These are phyloP conservation scores for Mycena rebaudengoi DNA, from an alignment of 768 basidiomycete species.

Conservation along the genomic window DNA sequence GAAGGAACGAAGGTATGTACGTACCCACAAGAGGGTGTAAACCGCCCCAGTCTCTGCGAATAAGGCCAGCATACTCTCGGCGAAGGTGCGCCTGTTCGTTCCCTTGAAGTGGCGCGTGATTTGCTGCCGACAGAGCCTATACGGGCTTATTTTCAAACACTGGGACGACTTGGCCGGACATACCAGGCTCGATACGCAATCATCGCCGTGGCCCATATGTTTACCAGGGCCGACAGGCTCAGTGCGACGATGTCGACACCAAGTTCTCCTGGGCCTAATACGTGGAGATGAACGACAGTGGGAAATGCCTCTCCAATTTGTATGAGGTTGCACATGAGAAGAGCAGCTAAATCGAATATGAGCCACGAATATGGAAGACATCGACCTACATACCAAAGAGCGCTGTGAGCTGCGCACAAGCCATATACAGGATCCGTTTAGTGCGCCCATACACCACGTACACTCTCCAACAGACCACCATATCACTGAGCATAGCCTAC, in stretches of 20 bases:
- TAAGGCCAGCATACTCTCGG: slow-evolving; percentile 7
- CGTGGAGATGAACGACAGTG: background rate
- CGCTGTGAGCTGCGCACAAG: background rate
- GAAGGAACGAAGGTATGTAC: background rate
- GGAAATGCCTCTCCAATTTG: slow-evolving; percentile 14
- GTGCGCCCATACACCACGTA: background rate
- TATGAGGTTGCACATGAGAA: slow-evolving; percentile 5
- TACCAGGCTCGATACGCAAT: slow-evolving; percentile 10
- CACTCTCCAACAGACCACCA: slow-evolving; percentile 2
- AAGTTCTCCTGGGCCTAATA: background rate
- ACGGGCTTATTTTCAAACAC: background rate
- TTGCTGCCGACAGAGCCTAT: background rate
- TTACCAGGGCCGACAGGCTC: background rate
- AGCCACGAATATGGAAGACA: background rate
- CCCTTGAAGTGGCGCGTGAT: background rate
- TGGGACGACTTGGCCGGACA: background rate
- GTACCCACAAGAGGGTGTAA: slow-evolving; percentile 14
- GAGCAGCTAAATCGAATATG: slow-evolving; percentile 23
- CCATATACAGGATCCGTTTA: background rate
- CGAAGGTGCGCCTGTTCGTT: background rate
- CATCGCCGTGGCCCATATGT: slow-evolving; percentile 18
- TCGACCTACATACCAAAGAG: background rate
- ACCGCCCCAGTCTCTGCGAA: slow-evolving; percentile 11
- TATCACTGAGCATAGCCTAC: background rate
- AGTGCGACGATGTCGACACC: slow-evolving; percentile 7